phyloP scores from a whole-genome alignment of 2,329 filamentous ascomycete species.

The Teratosphaeria gauchensis region DNA sequence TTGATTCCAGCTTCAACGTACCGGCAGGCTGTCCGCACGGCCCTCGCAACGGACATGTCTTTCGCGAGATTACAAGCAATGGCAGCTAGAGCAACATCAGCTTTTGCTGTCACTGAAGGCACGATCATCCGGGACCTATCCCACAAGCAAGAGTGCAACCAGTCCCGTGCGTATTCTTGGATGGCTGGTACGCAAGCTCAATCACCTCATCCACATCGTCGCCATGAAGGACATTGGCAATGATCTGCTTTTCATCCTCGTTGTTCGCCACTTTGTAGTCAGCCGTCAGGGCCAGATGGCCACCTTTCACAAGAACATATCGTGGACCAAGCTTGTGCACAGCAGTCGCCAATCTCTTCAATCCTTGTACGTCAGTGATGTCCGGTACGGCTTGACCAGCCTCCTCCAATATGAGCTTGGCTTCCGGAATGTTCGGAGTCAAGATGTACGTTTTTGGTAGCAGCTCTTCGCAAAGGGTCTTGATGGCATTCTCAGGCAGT shows the following conservation, averaged over 20 bases:
- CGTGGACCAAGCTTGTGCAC: conserved; percentile 62
- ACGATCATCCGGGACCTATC: neutral
- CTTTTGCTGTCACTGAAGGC: neutral
- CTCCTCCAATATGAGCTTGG: conserved; percentile 52
- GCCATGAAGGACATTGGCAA: conserved; percentile 71
- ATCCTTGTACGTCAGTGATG: conserved; percentile 51
- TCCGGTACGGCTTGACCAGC: conserved; percentile 36
- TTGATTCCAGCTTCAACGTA: conserved; percentile 66
- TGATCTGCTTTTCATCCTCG: conserved; percentile 51
- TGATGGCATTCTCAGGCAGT: conserved; percentile 55
- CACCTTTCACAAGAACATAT: conserved; percentile 82
- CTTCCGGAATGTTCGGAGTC: conserved; percentile 72
- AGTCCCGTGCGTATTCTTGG: conserved; percentile 83
- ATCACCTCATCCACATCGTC: conserved; percentile 50
- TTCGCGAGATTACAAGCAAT: conserved; percentile 64
- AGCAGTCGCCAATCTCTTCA: conserved; percentile 58
- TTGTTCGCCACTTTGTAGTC: conserved; percentile 50
- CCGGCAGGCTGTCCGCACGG: conserved; percentile 58
- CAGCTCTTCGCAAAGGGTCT: conserved; percentile 48
- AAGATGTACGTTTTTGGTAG: conserved; percentile 59
- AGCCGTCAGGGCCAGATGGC: conserved; percentile 68
- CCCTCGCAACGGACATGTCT: conserved; percentile 46
- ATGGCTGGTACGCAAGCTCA: conserved; percentile 60
- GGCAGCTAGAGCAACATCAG: conserved; percentile 42
- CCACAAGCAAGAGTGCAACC: conserved; percentile 84